Evolutionary conservation across 805 yeast species (phyloP), one percentile per base, ranked within the genome.

Genomic region (Tetrapisispora nanseiensis): DNA sequence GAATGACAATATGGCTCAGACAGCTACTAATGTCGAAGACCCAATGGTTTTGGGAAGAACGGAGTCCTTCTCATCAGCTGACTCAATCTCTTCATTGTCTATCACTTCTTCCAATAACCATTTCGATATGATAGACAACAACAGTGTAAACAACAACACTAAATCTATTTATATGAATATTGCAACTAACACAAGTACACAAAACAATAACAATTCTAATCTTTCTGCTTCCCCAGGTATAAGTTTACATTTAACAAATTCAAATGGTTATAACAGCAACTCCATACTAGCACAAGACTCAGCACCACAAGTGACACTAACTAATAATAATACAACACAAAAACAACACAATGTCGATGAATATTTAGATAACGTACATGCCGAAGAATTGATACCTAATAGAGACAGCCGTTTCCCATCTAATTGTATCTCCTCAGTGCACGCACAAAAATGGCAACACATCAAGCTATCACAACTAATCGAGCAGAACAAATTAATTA

Each of bases 401-500:
- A 18, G 19, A 15, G 38, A 35, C 11, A 11, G 9, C 7, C 22
- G 15, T 10, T 35, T 35, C 12, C 38, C 39, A 12, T 40, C 43
- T 3, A 28, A 40, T 8, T 40, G 43, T 23, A 27, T 41, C 6
- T 41, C 44, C 21, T 41, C 55, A 10, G 52, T 57, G 3, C 66
- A 62, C 40, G 42, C 51, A 27, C 59, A 55, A 27, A 54, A 82
- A 51, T 86, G 95, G 94, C 76, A 76, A 54, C 82, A 80, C 47
- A 75, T 85, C 19, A 75, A 72, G 32, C 68, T 92, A 47, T 62
- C 73, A 12, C 92, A 85, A 51, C 70, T 92, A 51, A 80, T 87
- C 32, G 94, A 86, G 62, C 70, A 74, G 34, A 87, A 82, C 49
- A 82, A 84, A 59, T 71, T 92, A 51, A 75, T 89, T 38, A 71